Evolutionary conservation across 805 yeast species (phyloP).

Genomic region (Scheffersomyces coipomensis): DNA sequence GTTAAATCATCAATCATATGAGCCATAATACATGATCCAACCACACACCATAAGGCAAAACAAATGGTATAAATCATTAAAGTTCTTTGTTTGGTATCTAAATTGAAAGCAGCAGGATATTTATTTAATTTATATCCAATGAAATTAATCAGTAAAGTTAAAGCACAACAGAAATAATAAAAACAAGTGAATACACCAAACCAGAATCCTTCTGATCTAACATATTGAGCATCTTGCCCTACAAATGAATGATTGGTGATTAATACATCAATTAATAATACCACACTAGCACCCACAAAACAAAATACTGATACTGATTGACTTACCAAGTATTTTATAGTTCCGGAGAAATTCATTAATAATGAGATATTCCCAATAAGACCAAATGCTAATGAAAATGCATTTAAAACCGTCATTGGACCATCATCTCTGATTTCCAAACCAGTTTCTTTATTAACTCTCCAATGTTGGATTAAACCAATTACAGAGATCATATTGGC

Average conservation of each 20-base stretch:
- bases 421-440: slow-evolving; percentile 29
- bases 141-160: slow-evolving; percentile 54
- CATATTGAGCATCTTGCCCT: slow-evolving; percentile 11
- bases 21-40: slow-evolving; percentile 56
- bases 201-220: slow-evolving; percentile 69
- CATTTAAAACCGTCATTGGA: slow-evolving; percentile 55
- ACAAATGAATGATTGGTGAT: slow-evolving; percentile 26
- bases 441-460: slow-evolving; percentile 26
- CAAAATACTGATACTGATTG: slow-evolving; percentile 62
- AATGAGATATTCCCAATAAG: slow-evolving; percentile 66
- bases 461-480: slow-evolving; percentile 72
- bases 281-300: slow-evolving; percentile 59
- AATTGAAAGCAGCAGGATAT: slow-evolving; percentile 70
- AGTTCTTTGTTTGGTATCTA: slow-evolving; percentile 65
- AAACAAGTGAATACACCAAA: slow-evolving; percentile 66
- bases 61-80: slow-evolving; percentile 70
- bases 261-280: slow-evolving; percentile 51
- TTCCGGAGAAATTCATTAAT: slow-evolving; percentile 64
- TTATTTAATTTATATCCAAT: slow-evolving; percentile 56
- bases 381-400: slow-evolving; percentile 64
- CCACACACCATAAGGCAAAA: slow-evolving; percentile 65
- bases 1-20: slow-evolving; percentile 31
- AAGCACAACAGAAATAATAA: slow-evolving; percentile 58
- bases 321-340: slow-evolving; percentile 55
- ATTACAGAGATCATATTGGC: slow-evolving; percentile 73